These are phyloP conservation scores for Aspergillus costaricaensis DNA, from an alignment of 2,329 filamentous ascomycete species.

Conservation along the genomic window DNA sequence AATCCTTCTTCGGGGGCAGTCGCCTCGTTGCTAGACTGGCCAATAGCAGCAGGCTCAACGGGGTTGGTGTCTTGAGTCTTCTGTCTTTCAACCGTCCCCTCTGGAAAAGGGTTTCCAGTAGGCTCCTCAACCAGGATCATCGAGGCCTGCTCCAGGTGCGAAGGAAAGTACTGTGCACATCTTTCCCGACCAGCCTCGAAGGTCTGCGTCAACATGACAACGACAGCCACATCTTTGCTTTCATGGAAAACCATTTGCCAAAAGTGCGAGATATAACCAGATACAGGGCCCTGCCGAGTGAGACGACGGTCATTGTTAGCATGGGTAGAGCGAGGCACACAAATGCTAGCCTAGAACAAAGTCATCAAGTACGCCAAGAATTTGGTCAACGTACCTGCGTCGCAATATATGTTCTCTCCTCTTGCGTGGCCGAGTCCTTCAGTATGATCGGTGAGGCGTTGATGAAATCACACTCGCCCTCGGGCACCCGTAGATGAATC, in stretches of 20 bases:
- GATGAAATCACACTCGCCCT: slow-evolving; percentile 74
- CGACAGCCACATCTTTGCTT: slow-evolving; percentile 70
- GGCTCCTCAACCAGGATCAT: slow-evolving; percentile 41
- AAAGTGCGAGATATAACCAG: slow-evolving; percentile 73
- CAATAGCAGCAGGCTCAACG: too few relatives aligned
- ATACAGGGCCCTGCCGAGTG: slow-evolving; percentile 68
- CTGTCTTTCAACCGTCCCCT: too few relatives aligned
- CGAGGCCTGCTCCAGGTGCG: slow-evolving; percentile 54
- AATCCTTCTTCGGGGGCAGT: too few relatives aligned
- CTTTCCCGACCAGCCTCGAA: slow-evolving; percentile 77
- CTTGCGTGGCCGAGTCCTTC: slow-evolving; percentile 51
- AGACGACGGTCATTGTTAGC: too few relatives aligned
- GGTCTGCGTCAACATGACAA: slow-evolving; percentile 93
- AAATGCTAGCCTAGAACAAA: too few relatives aligned
- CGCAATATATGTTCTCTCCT: slow-evolving; percentile 72
- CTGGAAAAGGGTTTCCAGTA: slow-evolving; percentile 28
- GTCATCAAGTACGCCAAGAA: background rate
- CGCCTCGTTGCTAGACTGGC: too few relatives aligned
- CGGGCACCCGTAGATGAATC: slow-evolving; percentile 75
- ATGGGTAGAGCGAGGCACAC: too few relatives aligned
- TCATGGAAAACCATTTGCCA: slow-evolving; percentile 97
- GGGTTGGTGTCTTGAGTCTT: too few relatives aligned
- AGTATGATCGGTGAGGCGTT: slow-evolving; percentile 75
- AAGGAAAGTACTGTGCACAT: slow-evolving; percentile 85
- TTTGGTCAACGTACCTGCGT: slow-evolving; percentile 62